These are phyloP conservation scores for Claviceps cyperi DNA, from an alignment of 2,329 filamentous ascomycete species.

Conservation along the genomic window DNA sequence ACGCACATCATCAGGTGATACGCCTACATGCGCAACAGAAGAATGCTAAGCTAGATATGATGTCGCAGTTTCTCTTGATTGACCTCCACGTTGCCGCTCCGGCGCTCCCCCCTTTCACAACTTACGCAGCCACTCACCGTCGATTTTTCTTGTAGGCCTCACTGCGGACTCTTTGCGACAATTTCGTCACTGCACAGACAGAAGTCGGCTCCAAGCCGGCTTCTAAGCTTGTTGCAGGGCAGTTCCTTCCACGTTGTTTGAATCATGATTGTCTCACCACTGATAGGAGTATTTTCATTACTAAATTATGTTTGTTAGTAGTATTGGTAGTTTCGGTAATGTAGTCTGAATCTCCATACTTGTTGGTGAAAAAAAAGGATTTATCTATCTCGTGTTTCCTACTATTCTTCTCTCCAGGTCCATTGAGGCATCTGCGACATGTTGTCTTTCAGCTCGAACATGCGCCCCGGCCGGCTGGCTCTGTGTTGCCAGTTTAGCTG, in stretches of 20 bases:
- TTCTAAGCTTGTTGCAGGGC: background rate
- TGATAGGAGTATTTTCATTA: too few relatives aligned
- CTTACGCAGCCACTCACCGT: conserved; percentile 3
- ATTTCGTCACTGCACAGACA: conserved; percentile 1
- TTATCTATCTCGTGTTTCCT: too few relatives aligned
- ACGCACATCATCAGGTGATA: background rate
- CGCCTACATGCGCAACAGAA: background rate
- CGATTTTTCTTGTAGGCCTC: background rate
- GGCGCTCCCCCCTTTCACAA: background rate
- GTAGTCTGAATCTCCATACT: too few relatives aligned
- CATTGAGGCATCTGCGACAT: too few relatives aligned
- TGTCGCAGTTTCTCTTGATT: conserved; percentile 5
- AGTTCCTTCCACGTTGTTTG: background rate
- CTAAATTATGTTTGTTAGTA: too few relatives aligned
- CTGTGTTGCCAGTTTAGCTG: too few relatives aligned
- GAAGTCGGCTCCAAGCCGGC: background rate
- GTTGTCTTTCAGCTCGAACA: too few relatives aligned
- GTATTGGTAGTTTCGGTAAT: too few relatives aligned
- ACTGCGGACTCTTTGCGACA: conserved; percentile 1
- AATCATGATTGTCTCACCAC: too few relatives aligned
- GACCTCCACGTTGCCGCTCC: background rate
- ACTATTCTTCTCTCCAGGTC: too few relatives aligned
- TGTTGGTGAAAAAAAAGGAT: too few relatives aligned
- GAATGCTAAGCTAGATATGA: conserved; percentile 7
- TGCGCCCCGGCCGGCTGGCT: too few relatives aligned